A percentile compares a stretch with the other conserved stretches of the same genome.
Evolutionary conservation across 805 yeast genomes (phyloP).

Genomic region (Jamesozyma piceae): DNA sequence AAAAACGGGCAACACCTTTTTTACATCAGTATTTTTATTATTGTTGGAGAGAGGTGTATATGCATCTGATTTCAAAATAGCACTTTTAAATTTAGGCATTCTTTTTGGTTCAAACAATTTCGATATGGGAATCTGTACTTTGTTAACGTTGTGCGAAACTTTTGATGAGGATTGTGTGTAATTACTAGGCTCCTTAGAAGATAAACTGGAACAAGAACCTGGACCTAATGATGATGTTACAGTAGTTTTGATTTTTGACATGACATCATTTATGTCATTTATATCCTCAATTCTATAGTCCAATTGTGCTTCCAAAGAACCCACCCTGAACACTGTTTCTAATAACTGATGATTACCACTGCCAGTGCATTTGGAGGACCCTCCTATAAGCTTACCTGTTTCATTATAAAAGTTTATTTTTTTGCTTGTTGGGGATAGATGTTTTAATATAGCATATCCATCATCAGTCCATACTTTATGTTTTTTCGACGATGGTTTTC

Average conservation of each 20-base stretch:
- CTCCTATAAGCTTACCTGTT: conserved; percentile 26
- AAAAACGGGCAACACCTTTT: conserved; percentile 30
- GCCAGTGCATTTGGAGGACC: conserved; percentile 9
- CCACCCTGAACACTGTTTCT: conserved; percentile 41
- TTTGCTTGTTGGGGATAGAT: conserved; percentile 6
- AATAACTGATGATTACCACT: conserved; percentile 14
- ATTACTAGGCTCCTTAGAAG: background rate
- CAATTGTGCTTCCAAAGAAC: conserved; percentile 53
- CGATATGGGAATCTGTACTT: conserved; percentile 8
- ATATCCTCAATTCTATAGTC: conserved; percentile 37
- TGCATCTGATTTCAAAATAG: conserved; percentile 8
- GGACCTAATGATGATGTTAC: background rate
- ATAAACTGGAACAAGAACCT: background rate
- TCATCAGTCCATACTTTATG: conserved; percentile 95
- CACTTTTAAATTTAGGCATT: conserved; percentile 11
- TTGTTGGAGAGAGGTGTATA: conserved; percentile 3
- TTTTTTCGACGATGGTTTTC: conserved; percentile 67
- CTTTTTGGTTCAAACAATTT: conserved; percentile 10
- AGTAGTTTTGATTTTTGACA: background rate
- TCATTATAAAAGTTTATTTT: conserved; percentile 22
- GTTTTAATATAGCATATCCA: conserved; percentile 44
- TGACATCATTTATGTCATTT: conserved; percentile 10
- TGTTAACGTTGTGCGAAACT: background rate
- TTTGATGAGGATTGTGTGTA: background rate
- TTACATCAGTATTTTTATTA: background rate